phyloP scores from a whole-genome alignment of 768 basidiomycete species.

The Fomitopsis serialis region DNA sequence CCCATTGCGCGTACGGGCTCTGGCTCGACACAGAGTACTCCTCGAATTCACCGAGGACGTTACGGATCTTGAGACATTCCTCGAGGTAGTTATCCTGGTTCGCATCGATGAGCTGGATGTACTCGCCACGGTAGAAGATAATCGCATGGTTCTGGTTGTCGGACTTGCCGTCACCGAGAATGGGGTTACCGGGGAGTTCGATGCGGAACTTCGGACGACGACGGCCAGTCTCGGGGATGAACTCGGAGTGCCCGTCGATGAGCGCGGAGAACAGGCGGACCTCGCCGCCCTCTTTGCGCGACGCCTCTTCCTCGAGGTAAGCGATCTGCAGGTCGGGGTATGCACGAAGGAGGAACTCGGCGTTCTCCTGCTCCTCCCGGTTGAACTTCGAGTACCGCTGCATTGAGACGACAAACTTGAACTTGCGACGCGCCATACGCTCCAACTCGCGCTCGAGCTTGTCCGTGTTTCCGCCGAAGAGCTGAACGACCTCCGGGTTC shows the following conservation, averaged over 20 bases:
- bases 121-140: slow-evolving; percentile 98
- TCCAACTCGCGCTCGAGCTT: slow-evolving; percentile 94
- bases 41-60: slow-evolving; percentile 96
- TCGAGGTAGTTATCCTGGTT: slow-evolving; percentile 99
- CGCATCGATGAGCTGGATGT: slow-evolving; percentile 98
- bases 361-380: slow-evolving; percentile 98
- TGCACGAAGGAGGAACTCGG: slow-evolving; percentile 93
- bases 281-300: slow-evolving; percentile 92
- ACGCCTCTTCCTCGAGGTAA: slow-evolving; percentile 93
- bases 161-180: slow-evolving; percentile 97
- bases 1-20: slow-evolving; percentile 90
- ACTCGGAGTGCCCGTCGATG: slow-evolving; percentile 98
- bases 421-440: slow-evolving; percentile 96
- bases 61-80: slow-evolving; percentile 98
- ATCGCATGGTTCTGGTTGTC: slow-evolving; percentile 99
- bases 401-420: slow-evolving; percentile 99
- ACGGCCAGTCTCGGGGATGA: slow-evolving; percentile 81
- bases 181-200: slow-evolving; percentile 97
- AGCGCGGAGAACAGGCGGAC: slow-evolving; percentile 92
- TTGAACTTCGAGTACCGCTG: slow-evolving; percentile 99
- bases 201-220: slow-evolving; percentile 96
- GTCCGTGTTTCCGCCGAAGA: slow-evolving; percentile 96
- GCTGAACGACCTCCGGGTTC: slow-evolving; percentile 97
- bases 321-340: slow-evolving; percentile 99
- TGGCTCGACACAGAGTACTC: slow-evolving; percentile 82